A percentile compares a stretch with the other conserved stretches of the same genome.
These are phyloP conservation scores for Phaffia rhodozyma DNA, from an alignment of 1,284 basidiomycete genomes.

Conservation along the genomic window DNA sequence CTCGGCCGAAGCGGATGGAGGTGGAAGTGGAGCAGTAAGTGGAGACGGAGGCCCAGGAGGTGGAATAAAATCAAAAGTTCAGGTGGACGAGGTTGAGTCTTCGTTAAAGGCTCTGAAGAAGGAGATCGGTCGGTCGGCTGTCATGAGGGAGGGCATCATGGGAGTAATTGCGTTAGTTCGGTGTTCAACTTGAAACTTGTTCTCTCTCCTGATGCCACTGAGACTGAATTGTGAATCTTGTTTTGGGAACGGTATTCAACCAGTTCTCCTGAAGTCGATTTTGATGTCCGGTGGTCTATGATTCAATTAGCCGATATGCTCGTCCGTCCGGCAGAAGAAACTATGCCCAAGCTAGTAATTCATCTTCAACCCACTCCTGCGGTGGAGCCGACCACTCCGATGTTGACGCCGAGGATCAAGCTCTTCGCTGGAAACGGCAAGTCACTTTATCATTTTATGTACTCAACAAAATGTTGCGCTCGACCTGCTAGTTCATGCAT, in stretches of 20 bases:
- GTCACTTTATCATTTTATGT: not conserved
- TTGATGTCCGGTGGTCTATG: slow-evolving; percentile 79
- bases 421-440: slow-evolving; percentile 4
- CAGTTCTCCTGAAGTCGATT: slow-evolving; percentile 61
- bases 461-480: not conserved
- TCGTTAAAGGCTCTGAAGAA: slow-evolving; percentile 71
- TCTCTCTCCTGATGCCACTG: not conserved
- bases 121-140: slow-evolving; percentile 72
- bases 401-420: slow-evolving; percentile 29
- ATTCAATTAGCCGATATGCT: slow-evolving; percentile 86
- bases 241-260: slow-evolving; percentile 1
- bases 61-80: not conserved
- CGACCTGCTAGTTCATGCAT: not conserved
- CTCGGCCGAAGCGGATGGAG: slow-evolving; percentile 74
- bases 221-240: slow-evolving; percentile 10
- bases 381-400: slow-evolving; percentile 44
- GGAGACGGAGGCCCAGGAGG: not conserved
- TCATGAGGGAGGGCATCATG: slow-evolving; percentile 64
- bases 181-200: slow-evolving; percentile 6
- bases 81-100: slow-evolving; percentile 53
- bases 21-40: slow-evolving; percentile 34
- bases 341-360: slow-evolving; percentile 73
- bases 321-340: slow-evolving; percentile 67
- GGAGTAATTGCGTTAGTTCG: slow-evolving; percentile 59
- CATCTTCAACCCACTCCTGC: slow-evolving; percentile 68